These are phyloP conservation scores for Trichophyton simii DNA, from an alignment of 2,329 filamentous ascomycete species.

Conservation along the genomic window DNA sequence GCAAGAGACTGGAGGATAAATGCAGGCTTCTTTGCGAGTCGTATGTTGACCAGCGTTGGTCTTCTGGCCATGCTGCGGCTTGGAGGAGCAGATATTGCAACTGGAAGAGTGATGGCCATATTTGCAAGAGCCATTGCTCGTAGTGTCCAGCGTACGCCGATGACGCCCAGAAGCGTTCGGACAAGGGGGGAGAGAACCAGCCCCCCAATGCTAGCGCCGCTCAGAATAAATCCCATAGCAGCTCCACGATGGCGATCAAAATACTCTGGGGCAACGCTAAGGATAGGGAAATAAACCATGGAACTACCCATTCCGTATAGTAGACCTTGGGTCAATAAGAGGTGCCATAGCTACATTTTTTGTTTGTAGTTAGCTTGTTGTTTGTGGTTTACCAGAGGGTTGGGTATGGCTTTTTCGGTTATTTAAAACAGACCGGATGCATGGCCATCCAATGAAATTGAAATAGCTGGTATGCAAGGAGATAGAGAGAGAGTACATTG, in stretches of 20 bases:
- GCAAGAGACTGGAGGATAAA: constrained; percentile 29
- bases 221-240: constrained; percentile 29
- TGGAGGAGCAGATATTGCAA: constrained; percentile 9
- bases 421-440: not conserved
- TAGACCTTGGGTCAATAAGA: constrained; percentile 26
- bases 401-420: not conserved
- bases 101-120: constrained; percentile 6
- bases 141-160: constrained; percentile 8
- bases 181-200: constrained; percentile 24
- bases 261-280: constrained; percentile 30
- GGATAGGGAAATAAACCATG: constrained; percentile 28
- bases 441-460: not conserved
- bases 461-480: no score
- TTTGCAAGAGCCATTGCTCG: constrained; percentile 7
- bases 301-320: constrained; percentile 29
- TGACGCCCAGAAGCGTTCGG: constrained; percentile 5
- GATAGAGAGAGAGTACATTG: no score
- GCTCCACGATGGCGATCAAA: constrained; percentile 26
- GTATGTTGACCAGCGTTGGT: constrained; percentile 21
- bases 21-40: constrained; percentile 22
- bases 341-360: constrained; percentile 22
- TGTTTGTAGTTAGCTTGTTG: not conserved
- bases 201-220: constrained; percentile 30
- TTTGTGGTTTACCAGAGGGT: not conserved
- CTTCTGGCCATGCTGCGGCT: constrained; percentile 6